Evolutionary conservation across 495 filamentous ascomycete genomes (phyloP).

Genomic region (Astrocystis sublimbata): DNA sequence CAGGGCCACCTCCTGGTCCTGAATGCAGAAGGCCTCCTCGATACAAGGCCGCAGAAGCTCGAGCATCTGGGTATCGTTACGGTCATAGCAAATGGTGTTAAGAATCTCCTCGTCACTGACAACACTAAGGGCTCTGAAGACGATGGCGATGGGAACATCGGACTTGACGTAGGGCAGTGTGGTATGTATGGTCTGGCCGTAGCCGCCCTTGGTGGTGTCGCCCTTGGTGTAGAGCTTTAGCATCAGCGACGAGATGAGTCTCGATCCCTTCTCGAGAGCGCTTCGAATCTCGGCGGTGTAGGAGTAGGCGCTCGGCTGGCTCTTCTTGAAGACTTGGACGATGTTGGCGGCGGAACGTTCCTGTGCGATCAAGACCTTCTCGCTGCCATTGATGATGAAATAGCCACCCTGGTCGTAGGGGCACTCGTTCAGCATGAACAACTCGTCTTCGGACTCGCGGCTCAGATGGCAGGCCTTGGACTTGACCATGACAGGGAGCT

Average conservation of each 20-base stretch:
- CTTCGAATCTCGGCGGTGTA: constrained; percentile 95
- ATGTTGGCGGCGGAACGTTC: constrained; percentile 97
- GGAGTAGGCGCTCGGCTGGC: constrained; percentile 79
- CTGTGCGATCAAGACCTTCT: constrained; percentile 98
- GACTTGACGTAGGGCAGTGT: constrained; percentile 90
- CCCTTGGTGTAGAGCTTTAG: constrained; percentile 86
- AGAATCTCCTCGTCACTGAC: constrained; percentile 98
- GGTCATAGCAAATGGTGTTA: constrained; percentile 95
- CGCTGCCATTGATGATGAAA: constrained; percentile 99
- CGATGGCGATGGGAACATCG: constrained; percentile 89
- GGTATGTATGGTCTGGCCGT: constrained; percentile 84
- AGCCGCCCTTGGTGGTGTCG: constrained; percentile 70
- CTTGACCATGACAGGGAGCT: constrained; percentile 96
- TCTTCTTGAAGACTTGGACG: constrained; percentile 98
- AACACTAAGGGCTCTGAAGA: constrained; percentile 92
- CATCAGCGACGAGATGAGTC: constrained; percentile 85
- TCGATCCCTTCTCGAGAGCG: constrained; percentile 91
- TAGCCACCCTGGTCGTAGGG: constrained; percentile 98
- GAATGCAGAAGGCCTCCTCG: constrained; percentile 93
- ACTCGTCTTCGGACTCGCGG: constrained; percentile 72
- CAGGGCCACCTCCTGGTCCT: constrained; percentile 91
- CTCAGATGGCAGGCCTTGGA: constrained; percentile 88
- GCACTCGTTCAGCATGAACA: constrained; percentile 90
- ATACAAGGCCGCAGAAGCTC: constrained; percentile 96
- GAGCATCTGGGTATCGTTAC: constrained; percentile 92